Base-by-base conservation (phyloP, 1,284 basidiomycete species). In the Cutaneotrichosporon sp. region DNA sequence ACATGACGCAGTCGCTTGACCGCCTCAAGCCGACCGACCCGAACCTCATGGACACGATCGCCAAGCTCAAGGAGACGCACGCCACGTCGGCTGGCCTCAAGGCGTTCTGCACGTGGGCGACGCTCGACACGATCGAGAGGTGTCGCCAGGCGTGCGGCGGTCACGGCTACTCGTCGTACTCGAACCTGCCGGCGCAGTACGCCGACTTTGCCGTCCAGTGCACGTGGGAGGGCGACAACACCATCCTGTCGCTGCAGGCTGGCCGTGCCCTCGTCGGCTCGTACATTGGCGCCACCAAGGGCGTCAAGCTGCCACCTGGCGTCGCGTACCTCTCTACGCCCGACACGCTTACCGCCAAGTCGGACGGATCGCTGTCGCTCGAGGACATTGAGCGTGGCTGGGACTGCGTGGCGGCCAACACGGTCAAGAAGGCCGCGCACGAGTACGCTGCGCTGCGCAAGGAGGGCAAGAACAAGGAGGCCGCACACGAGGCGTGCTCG, bases 71-170 rank as follows among this genome's bases (percentile, higher is more conserved):
- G 70, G 80, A 81, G 67, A 81, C 79, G 3, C 80, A 82, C 63
- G 77, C 80, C 1, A 80, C 80, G 4, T 79, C 78, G 23, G 79
- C 80, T 2, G 80, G 80, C 33, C 70, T 82, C 49, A 82, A 82
- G 72, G 80, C 80, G 15, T 81, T 81, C 75, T 82, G 80, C 66
- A 81, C 80, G 7, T 82, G 80, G 80, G 76, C 75, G 8, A 79
- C 77, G 44, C 72, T 82, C 46, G 78, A 80, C 57, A 78, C 79
- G 17, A 81, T 82, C 50, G 80, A 81, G 63, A 79, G 77, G 51
- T 80, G 79, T 56, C 70, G 80, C 46, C 76, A 81, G 68, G 68
- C 77, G n/a, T 78, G 77, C 53, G 80, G 80, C 57, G 80, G 80
- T 5, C 80, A 81, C 64, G 80, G 80, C 8, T 82, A 81, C 68